phyloP scores from a whole-genome alignment of 116 monocot species.

The Dioscorea cayenensis region DNA sequence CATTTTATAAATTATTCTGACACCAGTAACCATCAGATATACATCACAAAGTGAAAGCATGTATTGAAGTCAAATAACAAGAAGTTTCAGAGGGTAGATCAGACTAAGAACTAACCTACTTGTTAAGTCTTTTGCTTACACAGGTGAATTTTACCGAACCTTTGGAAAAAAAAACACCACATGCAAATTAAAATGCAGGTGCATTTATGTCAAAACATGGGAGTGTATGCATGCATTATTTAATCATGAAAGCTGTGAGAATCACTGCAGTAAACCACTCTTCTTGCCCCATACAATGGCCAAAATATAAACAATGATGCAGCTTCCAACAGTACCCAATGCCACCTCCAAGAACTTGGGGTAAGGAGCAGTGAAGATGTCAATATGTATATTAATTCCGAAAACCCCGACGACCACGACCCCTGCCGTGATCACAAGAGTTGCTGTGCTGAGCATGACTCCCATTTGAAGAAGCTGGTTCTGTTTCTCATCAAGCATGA shows the following conservation, averaged over 20 bases:
- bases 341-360: constrained; percentile 45
- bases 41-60: no score
- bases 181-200: no score
- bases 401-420: constrained; percentile 46
- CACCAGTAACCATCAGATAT: no score
- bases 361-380: constrained; percentile 21
- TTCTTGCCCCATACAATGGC: constrained; percentile 52
- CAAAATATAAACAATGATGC: constrained; percentile 32
- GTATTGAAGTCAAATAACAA: no score
- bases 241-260: background rate
- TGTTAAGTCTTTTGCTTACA: no score
- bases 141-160: no score
- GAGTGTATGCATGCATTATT: no score
- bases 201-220: no score
- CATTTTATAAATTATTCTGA: no score
- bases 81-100: no score
- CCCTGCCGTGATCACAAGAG: constrained; percentile 40
- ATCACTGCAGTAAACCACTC: constrained; percentile 45
- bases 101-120: no score
- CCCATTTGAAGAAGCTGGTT: constrained; percentile 74
- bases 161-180: no score
- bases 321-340: constrained; percentile 30
- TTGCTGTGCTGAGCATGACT: constrained; percentile 49
- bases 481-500: constrained; percentile 73
- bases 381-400: constrained; percentile 68